Evolutionary conservation across 805 yeast genomes (phyloP).

Genomic region (Zygosaccharomyces rouxii): DNA sequence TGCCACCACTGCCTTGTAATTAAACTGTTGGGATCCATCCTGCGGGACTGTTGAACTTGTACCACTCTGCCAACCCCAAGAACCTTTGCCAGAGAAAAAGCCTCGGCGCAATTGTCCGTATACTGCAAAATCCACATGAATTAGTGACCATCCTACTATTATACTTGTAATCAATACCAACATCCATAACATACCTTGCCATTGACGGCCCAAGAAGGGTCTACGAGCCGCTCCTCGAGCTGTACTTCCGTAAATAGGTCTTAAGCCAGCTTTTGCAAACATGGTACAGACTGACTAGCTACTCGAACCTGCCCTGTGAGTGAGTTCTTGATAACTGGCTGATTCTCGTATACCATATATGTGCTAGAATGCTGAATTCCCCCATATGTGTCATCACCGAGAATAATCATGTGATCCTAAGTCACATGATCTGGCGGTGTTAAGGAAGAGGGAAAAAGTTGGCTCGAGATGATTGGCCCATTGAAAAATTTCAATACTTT

Average conservation of each 20-base stretch:
- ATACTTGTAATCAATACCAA: conserved; percentile 12
- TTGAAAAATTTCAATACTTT: conserved; percentile 3
- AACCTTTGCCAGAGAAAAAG: conserved; percentile 18
- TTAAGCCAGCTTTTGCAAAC: conserved; percentile 4
- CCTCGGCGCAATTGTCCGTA: conserved; percentile 3
- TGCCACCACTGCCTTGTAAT: conserved; percentile 59
- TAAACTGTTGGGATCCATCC: conserved; percentile 8
- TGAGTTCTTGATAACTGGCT: too few relatives aligned
- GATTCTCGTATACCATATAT: too few relatives aligned
- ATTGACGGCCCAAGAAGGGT: conserved; percentile 1
- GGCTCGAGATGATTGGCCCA: conserved; percentile 3
- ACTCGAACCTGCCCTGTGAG: too few relatives aligned
- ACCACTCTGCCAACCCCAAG: conserved; percentile 6
- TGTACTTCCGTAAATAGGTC: background rate
- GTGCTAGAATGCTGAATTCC: too few relatives aligned
- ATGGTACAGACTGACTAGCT: background rate
- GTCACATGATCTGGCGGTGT: background rate
- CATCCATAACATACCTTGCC: conserved; percentile 26
- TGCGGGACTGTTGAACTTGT: conserved; percentile 1
- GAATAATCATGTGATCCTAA: background rate
- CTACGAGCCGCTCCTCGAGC: conserved; percentile 1
- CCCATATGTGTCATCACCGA: too few relatives aligned
- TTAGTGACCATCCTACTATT: conserved; percentile 20
- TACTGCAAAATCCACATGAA: conserved; percentile 9
- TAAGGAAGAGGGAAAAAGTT: background rate